phyloP scores from a whole-genome alignment of 495 filamentous ascomycete species.

The Aspergillus carlsbadensis region DNA sequence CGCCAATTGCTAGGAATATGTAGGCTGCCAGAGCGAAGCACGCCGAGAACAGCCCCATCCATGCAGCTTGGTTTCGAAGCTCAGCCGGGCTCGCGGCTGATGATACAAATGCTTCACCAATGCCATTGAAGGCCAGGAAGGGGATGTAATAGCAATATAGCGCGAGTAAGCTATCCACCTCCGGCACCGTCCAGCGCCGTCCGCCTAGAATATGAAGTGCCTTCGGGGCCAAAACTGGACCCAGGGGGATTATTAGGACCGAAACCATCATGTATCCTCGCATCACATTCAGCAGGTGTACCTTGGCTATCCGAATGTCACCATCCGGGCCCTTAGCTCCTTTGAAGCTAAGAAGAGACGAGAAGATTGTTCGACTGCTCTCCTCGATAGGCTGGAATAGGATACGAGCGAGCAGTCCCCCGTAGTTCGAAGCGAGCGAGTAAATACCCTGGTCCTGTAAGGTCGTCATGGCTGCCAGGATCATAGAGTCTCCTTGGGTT shows the following conservation, averaged over 20 bases:
- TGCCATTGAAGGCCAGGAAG: constrained; percentile 85
- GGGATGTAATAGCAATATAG: constrained; percentile 92
- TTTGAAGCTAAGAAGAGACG: constrained; percentile 54
- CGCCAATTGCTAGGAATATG: constrained; percentile 61
- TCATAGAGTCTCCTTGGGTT: constrained; percentile 89
- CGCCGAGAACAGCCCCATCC: constrained; percentile 77
- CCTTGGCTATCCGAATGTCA: constrained; percentile 29
- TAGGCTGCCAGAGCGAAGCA: constrained; percentile 72
- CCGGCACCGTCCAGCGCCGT: constrained; percentile 61
- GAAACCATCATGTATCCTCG: constrained; percentile 58
- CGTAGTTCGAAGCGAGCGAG: constrained; percentile 91
- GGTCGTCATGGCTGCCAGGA: constrained; percentile 73
- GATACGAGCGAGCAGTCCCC: constrained; percentile 82
- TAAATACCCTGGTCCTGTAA: constrained; percentile 88
- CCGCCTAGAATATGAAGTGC: constrained; percentile 74
- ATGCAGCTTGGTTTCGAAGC: constrained; percentile 70
- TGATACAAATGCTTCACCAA: constrained; percentile 88
- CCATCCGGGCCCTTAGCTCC: constrained; percentile 16
- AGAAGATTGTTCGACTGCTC: constrained; percentile 82
- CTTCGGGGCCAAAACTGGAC: constrained; percentile 68
- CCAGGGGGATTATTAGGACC: constrained; percentile 61
- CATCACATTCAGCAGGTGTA: constrained; percentile 36
- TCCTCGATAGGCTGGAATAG: constrained; percentile 96
- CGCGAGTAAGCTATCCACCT: constrained; percentile 67
- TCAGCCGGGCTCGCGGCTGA: constrained; percentile 71